A percentile compares a stretch with the other conserved stretches of the same genome.
Evolutionary conservation across 345 rosid species (phyloP).

Genomic region (Ceriops tagal): DNA sequence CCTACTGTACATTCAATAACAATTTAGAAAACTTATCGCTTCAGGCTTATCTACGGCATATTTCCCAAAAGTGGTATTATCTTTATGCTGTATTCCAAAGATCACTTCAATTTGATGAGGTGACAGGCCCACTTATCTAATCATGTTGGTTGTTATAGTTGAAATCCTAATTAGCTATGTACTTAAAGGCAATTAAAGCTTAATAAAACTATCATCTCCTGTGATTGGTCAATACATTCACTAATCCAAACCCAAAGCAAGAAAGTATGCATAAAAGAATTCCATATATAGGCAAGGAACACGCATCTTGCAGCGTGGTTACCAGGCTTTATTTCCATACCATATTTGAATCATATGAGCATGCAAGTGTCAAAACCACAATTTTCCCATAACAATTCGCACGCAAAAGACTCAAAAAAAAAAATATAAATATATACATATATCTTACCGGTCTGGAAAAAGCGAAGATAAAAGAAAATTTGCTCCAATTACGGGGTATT

Average conservation of each 20-base stretch:
- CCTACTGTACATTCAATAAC: constrained; percentile 8
- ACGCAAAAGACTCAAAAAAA: background rate
- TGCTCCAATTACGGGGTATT: background rate
- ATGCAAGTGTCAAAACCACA: background rate
- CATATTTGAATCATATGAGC: background rate
- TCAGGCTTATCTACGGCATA: constrained; percentile 26
- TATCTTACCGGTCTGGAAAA: background rate
- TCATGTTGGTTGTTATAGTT: constrained; percentile 54
- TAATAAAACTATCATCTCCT: constrained; percentile 15
- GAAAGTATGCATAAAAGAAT: background rate
- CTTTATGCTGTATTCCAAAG: background rate
- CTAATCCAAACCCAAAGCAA: constrained; percentile 4
- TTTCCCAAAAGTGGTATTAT: background rate
- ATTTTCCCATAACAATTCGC: too few relatives aligned
- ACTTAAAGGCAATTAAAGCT: constrained; percentile 34
- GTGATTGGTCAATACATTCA: constrained; percentile 18
- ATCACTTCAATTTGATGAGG: constrained; percentile 30
- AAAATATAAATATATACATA: too few relatives aligned
- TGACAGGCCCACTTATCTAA: constrained; percentile 56
- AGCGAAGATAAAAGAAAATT: background rate
- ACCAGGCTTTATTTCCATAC: background rate
- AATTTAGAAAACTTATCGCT: constrained; percentile 23
- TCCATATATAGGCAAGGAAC: too few relatives aligned
- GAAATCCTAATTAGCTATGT: constrained; percentile 33
- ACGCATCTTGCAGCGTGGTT: too few relatives aligned